Evolutionary conservation across 2,329 filamentous ascomycete species (phyloP).

Genomic region (Xylariaceae sp.): DNA sequence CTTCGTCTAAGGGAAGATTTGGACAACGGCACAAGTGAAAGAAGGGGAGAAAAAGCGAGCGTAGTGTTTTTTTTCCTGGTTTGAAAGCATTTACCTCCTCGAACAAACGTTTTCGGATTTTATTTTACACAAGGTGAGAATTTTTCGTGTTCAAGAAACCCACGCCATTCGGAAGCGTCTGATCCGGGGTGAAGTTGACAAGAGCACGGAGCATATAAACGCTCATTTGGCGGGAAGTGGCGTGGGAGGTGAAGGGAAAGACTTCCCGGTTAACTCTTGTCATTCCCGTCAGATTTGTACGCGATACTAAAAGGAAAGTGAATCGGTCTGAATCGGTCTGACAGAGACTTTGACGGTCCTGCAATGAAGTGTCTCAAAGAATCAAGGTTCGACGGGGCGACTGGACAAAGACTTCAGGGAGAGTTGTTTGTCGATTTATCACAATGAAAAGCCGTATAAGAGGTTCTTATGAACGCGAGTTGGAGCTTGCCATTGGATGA

Average conservation of each 20-base stretch:
- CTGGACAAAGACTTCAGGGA: neutral
- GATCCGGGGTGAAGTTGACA: neutral
- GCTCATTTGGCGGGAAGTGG: neutral
- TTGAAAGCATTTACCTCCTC: too few relatives aligned
- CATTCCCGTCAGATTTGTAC: neutral
- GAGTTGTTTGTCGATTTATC: neutral
- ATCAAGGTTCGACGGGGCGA: neutral
- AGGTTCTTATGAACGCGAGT: neutral
- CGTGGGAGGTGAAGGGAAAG: neutral
- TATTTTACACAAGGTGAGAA: neutral
- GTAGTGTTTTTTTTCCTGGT: neutral
- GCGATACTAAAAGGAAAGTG: neutral
- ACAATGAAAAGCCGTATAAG: neutral
- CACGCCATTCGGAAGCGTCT: conserved; percentile 12
- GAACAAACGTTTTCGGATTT: neutral
- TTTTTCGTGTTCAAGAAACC: too few relatives aligned
- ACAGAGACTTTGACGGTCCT: neutral
- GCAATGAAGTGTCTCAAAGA: neutral
- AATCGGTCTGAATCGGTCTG: neutral
- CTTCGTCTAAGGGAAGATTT: neutral
- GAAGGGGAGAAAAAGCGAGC: neutral
- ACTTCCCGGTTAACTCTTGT: neutral
- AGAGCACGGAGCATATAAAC: conserved; percentile 4
- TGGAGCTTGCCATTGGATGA: too few relatives aligned
- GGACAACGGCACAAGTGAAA: neutral